Percentiles rank a stretch among this genome's conserved stretches.
These are phyloP conservation scores for Claviceps capensis DNA, from an alignment of 2,329 filamentous ascomycete genomes.

Conservation along the genomic window DNA sequence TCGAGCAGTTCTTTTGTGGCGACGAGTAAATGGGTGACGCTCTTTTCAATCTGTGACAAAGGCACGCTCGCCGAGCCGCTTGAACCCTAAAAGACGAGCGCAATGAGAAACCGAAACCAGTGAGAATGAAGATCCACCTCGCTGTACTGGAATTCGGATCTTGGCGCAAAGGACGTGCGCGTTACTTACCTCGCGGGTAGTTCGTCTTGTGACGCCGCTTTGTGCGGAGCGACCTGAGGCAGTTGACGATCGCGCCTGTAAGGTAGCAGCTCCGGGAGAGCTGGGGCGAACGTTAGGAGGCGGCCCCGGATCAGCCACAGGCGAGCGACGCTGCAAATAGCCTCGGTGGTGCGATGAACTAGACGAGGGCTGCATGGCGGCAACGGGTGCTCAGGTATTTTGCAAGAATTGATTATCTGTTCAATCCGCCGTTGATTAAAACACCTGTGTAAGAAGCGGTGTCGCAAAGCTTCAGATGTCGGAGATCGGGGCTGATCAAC, in stretches of 20 bases:
- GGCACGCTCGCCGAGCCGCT: slow-evolving; percentile 51
- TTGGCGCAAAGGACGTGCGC: slow-evolving; percentile 1
- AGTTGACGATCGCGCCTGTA: slow-evolving; percentile 48
- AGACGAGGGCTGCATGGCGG: slow-evolving; percentile 34
- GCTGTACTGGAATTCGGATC: neutral
- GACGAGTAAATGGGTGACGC: slow-evolving; percentile 91
- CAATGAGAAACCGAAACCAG: neutral
- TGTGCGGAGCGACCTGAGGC: slow-evolving; percentile 52
- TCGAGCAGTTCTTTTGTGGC: slow-evolving; percentile 96
- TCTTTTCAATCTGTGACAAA: slow-evolving; percentile 96
- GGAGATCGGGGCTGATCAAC: neutral
- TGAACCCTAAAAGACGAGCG: slow-evolving; percentile 19
- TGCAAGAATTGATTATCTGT: neutral
- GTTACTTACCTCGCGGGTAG: slow-evolving; percentile 21
- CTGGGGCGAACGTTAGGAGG: slow-evolving; percentile 44
- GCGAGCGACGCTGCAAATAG: slow-evolving; percentile 45
- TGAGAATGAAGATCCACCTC: neutral
- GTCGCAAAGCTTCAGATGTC: neutral
- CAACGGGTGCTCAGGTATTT: neutral
- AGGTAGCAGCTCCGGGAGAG: slow-evolving; percentile 44
- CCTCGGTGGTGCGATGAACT: slow-evolving; percentile 37
- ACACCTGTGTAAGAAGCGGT: neutral
- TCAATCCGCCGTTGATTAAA: neutral
- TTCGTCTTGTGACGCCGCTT: slow-evolving; percentile 16
- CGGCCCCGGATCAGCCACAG: slow-evolving; percentile 46